phyloP scores from a whole-genome alignment of 2,329 filamentous ascomycete genomes.

The Colletotrichum truncatum region DNA sequence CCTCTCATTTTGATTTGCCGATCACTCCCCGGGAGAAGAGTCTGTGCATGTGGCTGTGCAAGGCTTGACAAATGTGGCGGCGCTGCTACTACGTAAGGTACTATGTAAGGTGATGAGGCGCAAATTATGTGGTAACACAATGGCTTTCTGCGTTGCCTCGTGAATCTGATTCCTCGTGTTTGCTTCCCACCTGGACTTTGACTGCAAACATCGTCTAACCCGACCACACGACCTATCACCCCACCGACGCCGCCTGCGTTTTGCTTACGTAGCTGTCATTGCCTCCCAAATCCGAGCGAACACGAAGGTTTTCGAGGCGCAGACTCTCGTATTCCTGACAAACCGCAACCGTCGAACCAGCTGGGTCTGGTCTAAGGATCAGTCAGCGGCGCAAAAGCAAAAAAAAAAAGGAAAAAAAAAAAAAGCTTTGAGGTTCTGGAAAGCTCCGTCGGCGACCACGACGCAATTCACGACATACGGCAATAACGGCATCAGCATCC shows the following conservation, averaged over 20 bases:
- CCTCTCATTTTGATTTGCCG: constrained; percentile 1
- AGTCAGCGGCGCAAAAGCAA: neutral
- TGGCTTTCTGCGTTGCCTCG: neutral
- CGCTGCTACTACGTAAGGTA: no score
- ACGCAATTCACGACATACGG: neutral
- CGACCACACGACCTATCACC: neutral
- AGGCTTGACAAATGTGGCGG: neutral
- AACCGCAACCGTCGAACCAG: neutral
- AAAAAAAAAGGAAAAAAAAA: no score
- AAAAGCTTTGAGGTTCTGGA: no score
- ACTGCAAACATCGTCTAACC: constrained; percentile 3
- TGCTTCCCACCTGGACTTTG: neutral
- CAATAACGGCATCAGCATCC: neutral
- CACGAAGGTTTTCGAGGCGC: neutral
- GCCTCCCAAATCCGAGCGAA: no score
- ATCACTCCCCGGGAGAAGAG: neutral
- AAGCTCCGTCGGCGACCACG: neutral
- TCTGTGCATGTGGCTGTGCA: neutral
- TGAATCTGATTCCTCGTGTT: neutral
- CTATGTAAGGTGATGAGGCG: constrained; percentile 29
- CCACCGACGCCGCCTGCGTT: neutral
- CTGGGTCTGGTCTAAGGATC: neutral
- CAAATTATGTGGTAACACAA: no score
- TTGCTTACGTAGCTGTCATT: neutral
- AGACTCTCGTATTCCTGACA: neutral